Evolutionary conservation across 2,329 filamentous ascomycete genomes (phyloP), one percentile per base, ranked within the genome.

Genomic region (Cladosporium sp.): DNA sequence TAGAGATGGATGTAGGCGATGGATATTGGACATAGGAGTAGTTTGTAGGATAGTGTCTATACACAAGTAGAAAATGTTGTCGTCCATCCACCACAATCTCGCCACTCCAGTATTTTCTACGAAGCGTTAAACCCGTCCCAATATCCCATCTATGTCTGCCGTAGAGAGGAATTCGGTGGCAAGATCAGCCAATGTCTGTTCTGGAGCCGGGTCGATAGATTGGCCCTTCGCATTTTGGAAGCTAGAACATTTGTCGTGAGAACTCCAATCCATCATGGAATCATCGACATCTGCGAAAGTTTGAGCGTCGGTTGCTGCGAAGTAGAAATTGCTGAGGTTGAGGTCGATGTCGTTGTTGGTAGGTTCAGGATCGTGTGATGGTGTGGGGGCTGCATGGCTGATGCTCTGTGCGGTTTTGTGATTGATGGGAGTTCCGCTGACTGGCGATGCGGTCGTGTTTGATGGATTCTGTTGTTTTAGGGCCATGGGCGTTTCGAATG

Each of bases 181-280:
- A 15, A 49, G 12, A 7, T 49, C 38, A 9, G 46, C 38, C 20
- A 49, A 8, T 4, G 27, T 38, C 6, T 33, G 18, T 29, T 42
- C 38, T 6, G 46, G 38, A 35, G 11, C n/a, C 7, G 43, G 43
- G n/a, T 32, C 33, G 15, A 35, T 15, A 19, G n/a, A 12, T 12
- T 36, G 9, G 13, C 22, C 15, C 25, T 47, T 33, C 29, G 43
- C 43, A 39, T 58, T 51, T 19, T 56, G 49, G 49, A 56, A 53
- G 41, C 47, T 52, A 38, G 52, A 53, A 38, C 55, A 55, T 20
- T 58, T 56, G 33, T 51, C 52, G 22, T 58, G 56, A 0, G 56
- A 56, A 7, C 25, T 38, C 43, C 43, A 47, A 16, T 47, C 35
- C 4, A 35, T 35, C 35, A 47, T 38, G 3, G 33, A 38, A 13